Evolutionary conservation across 75 land plant genomes (phyloP), one percentile per base, ranked within the genome.

Genomic region (Selaginella moellendorffii): DNA sequence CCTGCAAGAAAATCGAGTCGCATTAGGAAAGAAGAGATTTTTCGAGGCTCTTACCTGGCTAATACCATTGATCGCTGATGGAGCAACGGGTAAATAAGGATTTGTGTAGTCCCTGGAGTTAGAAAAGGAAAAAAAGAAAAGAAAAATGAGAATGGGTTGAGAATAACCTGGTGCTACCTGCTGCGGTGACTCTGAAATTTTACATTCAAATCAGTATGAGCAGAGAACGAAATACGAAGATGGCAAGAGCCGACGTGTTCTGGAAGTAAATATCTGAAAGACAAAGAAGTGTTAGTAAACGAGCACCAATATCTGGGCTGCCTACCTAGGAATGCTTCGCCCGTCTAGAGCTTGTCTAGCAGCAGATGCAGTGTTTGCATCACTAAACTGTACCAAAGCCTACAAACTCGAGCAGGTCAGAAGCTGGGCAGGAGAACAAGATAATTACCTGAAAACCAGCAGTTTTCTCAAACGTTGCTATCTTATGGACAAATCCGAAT

Each of bases 401-500:
- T 85, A 71, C 5, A 46, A 1, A 31, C 59, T 72, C n/a, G n/a
- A n/a, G n/a, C 64, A 54, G 29, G 26, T 26, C 22, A 68, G 21
- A 52, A 29, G 21, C 27, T 17, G 21, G 17, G 28, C 21, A 28
- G 28, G 20, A 67, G 26, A 54, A 5, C 14, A 36, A 5, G 46
- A 36, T 36, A 36, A 5, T 36, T 5, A 87, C 91, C 92, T 87
- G 92, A 67, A 87, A 87, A 60, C 87, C 92, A 54, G 85, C 87
- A 70, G 81, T 82, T 69, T 90, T 90, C 54, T 90, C 97, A 75
- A 90, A 87, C 0, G 97, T 90, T 26, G 97, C 88, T 68, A 90
- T 86, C 65, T 90, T 90, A 63, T 90, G 97, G 31, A 90, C 97
- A 81, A 90, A 87, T 5, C 92, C 97, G 78, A 90, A 90, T 30